Conservation (phyloP, 495 filamentous ascomycete species). For the Tuber borchii region DNA sequence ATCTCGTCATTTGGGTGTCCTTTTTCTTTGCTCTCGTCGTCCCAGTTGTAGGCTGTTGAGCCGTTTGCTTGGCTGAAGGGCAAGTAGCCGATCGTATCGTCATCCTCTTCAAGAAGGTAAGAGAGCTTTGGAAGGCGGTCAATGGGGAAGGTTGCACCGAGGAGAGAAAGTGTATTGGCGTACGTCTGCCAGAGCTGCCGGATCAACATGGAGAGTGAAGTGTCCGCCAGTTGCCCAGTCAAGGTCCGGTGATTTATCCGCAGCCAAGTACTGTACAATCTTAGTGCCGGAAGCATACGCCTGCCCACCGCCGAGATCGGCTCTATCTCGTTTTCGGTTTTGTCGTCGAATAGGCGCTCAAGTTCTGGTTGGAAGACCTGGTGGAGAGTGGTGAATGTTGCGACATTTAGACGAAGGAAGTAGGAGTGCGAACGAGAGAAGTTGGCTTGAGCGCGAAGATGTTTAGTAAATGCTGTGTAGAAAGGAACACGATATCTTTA, state of each 20-base stretch:
- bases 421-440: conserved; percentile 45
- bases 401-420: conserved; percentile 72
- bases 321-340: conserved; percentile 47
- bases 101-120: conserved; percentile 73
- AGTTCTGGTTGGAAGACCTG: conserved; percentile 64
- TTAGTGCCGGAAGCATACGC: conserved; percentile 61
- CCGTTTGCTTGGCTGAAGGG: conserved; percentile 48
- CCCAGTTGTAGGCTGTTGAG: conserved; percentile 47
- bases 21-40: conserved; percentile 47
- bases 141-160: conserved; percentile 57
- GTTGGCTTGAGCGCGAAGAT: neutral
- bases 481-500: conserved; percentile 50
- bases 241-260: conserved; percentile 49
- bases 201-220: conserved; percentile 54
- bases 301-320: conserved; percentile 58
- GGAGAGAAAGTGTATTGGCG: conserved; percentile 58
- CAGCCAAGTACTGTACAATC: conserved; percentile 71
- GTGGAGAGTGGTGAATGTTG: conserved; percentile 69
- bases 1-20: conserved; percentile 63
- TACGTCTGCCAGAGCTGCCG: conserved; percentile 68
- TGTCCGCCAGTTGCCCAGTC: conserved; percentile 51
- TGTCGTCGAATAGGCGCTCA: conserved; percentile 52
- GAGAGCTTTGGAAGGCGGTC: conserved; percentile 52
- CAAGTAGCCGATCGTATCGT: conserved; percentile 65
- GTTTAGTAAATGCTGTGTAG: conserved; percentile 40